Evolutionary conservation across 306 rosid genomes (phyloP).

Genomic region (Cicer judaicum): DNA sequence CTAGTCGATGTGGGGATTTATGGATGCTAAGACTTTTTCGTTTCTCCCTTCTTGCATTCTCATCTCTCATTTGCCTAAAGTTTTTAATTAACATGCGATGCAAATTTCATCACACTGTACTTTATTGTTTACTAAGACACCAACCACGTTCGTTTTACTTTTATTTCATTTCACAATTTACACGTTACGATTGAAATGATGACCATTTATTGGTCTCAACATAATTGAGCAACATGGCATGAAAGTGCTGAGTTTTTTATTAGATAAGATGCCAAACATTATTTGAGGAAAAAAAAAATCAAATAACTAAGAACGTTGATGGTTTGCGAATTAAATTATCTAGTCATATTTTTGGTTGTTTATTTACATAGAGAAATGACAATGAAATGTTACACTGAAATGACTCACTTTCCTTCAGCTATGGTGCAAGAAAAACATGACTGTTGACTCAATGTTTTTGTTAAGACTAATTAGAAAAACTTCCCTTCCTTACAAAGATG

Average conservation of each 20-base stretch:
- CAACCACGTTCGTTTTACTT: no score
- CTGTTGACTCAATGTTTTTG: slow-evolving; percentile 10
- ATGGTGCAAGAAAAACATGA: not conserved
- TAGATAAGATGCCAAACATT: not conserved
- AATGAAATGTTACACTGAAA: not conserved
- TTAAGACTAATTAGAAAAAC: slow-evolving; percentile 14
- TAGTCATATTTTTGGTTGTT: not conserved
- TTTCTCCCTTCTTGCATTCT: not conserved
- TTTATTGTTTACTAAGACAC: no score
- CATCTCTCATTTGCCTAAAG: no score
- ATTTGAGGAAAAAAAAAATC: no score
- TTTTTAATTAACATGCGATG: no score
- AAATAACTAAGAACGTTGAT: no score
- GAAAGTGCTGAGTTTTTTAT: not conserved
- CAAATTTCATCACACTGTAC: no score
- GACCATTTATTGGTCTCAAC: no score
- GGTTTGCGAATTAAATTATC: no score
- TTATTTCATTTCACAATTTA: no score
- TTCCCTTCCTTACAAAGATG: not conserved
- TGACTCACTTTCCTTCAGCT: not conserved
- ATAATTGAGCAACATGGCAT: not conserved
- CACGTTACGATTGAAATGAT: no score
- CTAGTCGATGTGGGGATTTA: not conserved
- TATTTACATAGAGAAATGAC: slow-evolving; percentile 5
- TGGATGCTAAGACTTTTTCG: not conserved